Conservation (phyloP, 2,329 filamentous ascomycete species). For the Alternaria arbusti region DNA sequence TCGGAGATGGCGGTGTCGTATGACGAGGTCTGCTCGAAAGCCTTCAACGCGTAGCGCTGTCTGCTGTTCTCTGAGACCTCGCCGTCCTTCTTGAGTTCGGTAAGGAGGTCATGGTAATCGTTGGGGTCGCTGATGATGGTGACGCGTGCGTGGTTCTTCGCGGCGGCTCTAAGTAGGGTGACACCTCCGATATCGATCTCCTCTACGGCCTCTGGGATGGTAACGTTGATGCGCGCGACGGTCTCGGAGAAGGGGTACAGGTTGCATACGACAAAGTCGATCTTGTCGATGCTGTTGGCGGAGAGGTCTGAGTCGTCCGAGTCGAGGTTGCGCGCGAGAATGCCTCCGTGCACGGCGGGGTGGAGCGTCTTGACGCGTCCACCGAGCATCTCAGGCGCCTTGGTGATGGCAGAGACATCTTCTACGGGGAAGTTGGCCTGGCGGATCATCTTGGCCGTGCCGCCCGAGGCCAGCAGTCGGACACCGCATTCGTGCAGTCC, state of each 20-base stretch:
- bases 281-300: slow-evolving; percentile 50
- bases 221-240: slow-evolving; percentile 95
- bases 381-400: slow-evolving; percentile 93
- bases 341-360: slow-evolving; percentile 82
- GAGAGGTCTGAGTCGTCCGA: slow-evolving; percentile 95
- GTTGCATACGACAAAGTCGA: slow-evolving; percentile 76
- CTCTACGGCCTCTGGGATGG: slow-evolving; percentile 94
- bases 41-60: slow-evolving; percentile 92
- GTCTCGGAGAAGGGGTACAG: slow-evolving; percentile 99
- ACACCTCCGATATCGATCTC: slow-evolving; percentile 98
- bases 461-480: slow-evolving; percentile 85
- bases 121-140: slow-evolving; percentile 93
- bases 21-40: slow-evolving; percentile 96
- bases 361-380: slow-evolving; percentile 95
- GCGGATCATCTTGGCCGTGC: slow-evolving; percentile 94
- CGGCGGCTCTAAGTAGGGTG: slow-evolving; percentile 91
- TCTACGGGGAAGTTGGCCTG: slow-evolving; percentile 96
- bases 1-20: slow-evolving; percentile 94
- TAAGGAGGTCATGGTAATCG: slow-evolving; percentile 93
- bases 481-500: slow-evolving; percentile 47
- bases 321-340: slow-evolving; percentile 90
- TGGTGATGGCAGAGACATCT: slow-evolving; percentile 96
- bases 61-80: slow-evolving; percentile 85
- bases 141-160: slow-evolving; percentile 96
- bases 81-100: slow-evolving; percentile 84